Conservation (phyloP, 2,329 filamentous ascomycete genomes). For the Madurella mycetomatis region DNA sequence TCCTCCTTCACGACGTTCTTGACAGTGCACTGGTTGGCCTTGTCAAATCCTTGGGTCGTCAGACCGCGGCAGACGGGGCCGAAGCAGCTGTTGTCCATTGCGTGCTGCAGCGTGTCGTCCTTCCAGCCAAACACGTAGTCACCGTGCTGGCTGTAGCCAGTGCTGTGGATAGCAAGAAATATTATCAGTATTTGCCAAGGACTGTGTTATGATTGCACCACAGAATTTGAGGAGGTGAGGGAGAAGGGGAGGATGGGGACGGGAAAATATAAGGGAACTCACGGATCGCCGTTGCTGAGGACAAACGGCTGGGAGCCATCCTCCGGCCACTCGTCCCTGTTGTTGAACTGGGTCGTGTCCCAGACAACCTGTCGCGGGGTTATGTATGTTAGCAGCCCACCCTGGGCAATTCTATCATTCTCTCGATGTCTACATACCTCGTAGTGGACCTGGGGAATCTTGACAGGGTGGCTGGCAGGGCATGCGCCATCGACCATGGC, state of each 20-base stretch:
- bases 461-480: slow-evolving; percentile 24
- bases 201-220: not conserved
- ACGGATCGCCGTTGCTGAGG: slow-evolving; percentile 26
- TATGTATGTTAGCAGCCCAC: not conserved
- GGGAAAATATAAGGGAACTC: not conserved
- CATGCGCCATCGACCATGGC: slow-evolving; percentile 30
- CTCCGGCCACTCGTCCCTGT: slow-evolving; percentile 31
- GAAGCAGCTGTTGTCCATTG: slow-evolving; percentile 28
- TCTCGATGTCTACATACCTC: slow-evolving; percentile 24
- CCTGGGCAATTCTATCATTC: not conserved
- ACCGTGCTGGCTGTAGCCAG: slow-evolving; percentile 31
- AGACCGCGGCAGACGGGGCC: slow-evolving; percentile 20
- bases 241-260: too few species aligned
- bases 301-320: slow-evolving; percentile 32
- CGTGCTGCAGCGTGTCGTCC: slow-evolving; percentile 30
- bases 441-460: slow-evolving; percentile 33
- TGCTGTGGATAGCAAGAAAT: slow-evolving; percentile 9
- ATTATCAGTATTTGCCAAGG: not conserved
- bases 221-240: too few species aligned
- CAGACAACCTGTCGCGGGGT: slow-evolving; percentile 18
- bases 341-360: slow-evolving; percentile 31
- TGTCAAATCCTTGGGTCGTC: slow-evolving; percentile 21
- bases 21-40: slow-evolving; percentile 32
- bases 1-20: slow-evolving; percentile 29
- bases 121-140: slow-evolving; percentile 35